phyloP scores from a whole-genome alignment of 2,329 filamentous ascomycete genomes.

The Aspergillus jensenii region DNA sequence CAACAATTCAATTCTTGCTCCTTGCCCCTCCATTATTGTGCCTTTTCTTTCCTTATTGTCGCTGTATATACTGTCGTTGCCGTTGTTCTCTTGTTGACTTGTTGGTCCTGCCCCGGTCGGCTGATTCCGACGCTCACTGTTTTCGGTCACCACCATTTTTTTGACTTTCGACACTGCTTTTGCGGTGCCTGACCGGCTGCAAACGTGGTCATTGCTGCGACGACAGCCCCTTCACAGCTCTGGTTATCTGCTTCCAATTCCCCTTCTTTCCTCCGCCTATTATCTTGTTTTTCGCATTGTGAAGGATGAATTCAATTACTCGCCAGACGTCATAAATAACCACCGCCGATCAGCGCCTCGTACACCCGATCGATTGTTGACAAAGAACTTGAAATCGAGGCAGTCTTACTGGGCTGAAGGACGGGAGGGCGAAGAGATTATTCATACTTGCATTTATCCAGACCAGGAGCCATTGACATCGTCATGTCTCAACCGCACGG shows the following conservation, averaged over 20 bases:
- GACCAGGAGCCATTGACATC: neutral
- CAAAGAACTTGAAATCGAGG: neutral
- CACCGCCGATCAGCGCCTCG: slow-evolving; percentile 6
- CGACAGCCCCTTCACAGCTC: neutral
- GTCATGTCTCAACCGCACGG: slow-evolving; percentile 20
- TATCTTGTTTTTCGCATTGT: neutral
- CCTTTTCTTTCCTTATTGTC: neutral
- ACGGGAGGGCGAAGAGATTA: neutral
- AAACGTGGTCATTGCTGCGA: slow-evolving; percentile 9
- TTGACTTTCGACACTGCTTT: neutral
- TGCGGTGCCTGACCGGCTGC: slow-evolving; percentile 6
- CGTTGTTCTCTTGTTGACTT: neutral
- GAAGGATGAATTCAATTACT: slow-evolving; percentile 14
- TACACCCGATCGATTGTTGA: slow-evolving; percentile 1
- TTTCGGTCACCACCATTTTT: slow-evolving; percentile 1
- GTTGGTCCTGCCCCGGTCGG: neutral
- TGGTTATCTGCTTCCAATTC: neutral
- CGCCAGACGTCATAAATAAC: slow-evolving; percentile 5
- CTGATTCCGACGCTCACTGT: neutral
- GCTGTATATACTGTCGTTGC: slow-evolving; percentile 1
- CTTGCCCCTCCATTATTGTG: neutral
- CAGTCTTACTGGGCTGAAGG: neutral
- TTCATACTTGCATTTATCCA: neutral
- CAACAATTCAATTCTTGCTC: neutral
- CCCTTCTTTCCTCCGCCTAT: neutral